Evolutionary conservation across 2,329 filamentous ascomycete genomes (phyloP).

Genomic region (Thielaviopsis cerberus): DNA sequence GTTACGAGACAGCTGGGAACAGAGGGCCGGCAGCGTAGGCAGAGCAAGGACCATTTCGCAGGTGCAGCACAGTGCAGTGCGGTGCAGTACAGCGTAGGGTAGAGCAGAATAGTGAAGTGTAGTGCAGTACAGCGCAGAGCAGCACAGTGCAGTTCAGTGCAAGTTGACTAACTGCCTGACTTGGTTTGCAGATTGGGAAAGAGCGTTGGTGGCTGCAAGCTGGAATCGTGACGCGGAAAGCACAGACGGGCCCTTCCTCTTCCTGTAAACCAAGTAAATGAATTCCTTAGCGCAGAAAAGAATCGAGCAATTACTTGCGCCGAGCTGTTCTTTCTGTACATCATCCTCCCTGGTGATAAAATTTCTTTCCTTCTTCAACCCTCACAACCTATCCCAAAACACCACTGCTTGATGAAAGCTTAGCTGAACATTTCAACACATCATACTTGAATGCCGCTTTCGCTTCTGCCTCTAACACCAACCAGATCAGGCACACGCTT

Average conservation of each 20-base stretch:
- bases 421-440: background rate
- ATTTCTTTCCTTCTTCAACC: background rate
- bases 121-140: too few relatives aligned
- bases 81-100: too few relatives aligned
- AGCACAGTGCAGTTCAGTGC: too few relatives aligned
- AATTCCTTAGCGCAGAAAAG: background rate
- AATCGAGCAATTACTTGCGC: background rate
- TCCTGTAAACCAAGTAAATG: background rate
- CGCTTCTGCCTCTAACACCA: background rate
- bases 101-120: too few relatives aligned
- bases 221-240: background rate
- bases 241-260: background rate
- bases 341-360: too few relatives aligned
- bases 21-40: too few relatives aligned
- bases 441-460: background rate
- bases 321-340: background rate
- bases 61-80: too few relatives aligned
- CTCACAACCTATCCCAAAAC: background rate
- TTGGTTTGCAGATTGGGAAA: background rate
- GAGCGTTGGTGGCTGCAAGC: background rate
- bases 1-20: background rate
- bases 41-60: too few relatives aligned
- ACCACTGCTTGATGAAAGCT: background rate
- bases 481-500: background rate
- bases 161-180: too few relatives aligned